Evolutionary conservation across 768 basidiomycete species (phyloP), one percentile per base, ranked within the genome.

Genomic region (Mrakia frigida): DNA sequence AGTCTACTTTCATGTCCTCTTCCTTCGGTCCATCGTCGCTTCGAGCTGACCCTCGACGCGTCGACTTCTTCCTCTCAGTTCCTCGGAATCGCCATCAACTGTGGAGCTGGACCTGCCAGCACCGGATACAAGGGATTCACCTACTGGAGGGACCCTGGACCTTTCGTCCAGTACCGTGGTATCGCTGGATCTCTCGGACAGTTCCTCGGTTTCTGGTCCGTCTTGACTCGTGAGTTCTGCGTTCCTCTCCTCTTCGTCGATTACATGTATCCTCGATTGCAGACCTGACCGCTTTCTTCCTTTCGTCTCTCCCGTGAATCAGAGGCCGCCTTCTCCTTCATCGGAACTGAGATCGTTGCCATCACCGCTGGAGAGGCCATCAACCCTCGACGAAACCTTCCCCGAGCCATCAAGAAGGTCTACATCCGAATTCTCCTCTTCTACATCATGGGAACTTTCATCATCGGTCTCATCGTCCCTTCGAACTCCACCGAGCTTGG

Each of bases 321-420:
- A 88, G 76, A 94, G 79, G 95, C 95, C 5, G 93, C 92, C 21
- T 97, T 95, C 86, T 93, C 92, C 16, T 95, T 78, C 73, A 93
- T 94, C 77, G 95, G 94, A 23, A 94, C 93, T 9, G 95, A 98
- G 83, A 94, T 96, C 81, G 93, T 96, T 59, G 86, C 84, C 11
- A 39, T 41, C 52, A 65, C 73, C 18, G 65, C 67, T 23, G 74
- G 74, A 53, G 65, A 86, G 83, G 91, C 93, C 0, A 92, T 91
- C 84, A 95, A 94, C 83, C 94, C 94, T 9, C 86, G 81, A 79
- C 86, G 86, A 56, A 89, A 87, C 81, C 83, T 90, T 31, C 90
- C 90, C 9, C 86, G 86, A 79, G 90, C 91, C 0, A 91, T 92
- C 81, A 87, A 85, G 76, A 86, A 88, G 21, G 89, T 90, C 52